Evolutionary conservation across 768 basidiomycete species (phyloP).

Genomic region (Leccinum incarnatum): DNA sequence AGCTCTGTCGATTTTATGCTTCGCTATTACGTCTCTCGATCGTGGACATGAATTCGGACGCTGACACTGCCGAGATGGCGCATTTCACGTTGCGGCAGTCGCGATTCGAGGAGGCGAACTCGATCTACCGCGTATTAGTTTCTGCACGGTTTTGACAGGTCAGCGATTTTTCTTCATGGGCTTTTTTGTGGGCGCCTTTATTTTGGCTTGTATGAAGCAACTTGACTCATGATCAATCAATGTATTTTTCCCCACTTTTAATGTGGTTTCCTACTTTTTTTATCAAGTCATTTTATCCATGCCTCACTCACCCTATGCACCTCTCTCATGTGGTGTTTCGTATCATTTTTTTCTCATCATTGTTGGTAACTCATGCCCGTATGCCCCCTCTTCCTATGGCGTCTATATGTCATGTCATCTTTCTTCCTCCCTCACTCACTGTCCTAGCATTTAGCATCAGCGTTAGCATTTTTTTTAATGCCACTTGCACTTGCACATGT

Average conservation of each 20-base stretch:
- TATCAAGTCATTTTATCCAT: not conserved
- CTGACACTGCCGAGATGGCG: constrained; percentile 73
- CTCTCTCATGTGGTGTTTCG: not conserved
- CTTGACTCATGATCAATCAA: constrained; percentile 7
- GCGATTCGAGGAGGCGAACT: constrained; percentile 73
- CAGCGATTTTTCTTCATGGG: constrained; percentile 6
- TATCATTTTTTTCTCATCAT: not conserved
- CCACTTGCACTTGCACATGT: not conserved
- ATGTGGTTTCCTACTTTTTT: not conserved
- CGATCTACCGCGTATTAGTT: constrained; percentile 65
- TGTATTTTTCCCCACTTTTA: not conserved
- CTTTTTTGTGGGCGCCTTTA: not conserved
- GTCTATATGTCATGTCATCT: not conserved
- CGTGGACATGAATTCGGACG: constrained; percentile 60
- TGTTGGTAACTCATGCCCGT: not conserved
- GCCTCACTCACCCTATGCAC: not conserved
- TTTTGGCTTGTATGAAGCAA: constrained; percentile 18
- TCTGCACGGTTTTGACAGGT: constrained; percentile 31
- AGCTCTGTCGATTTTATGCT: constrained; percentile 77
- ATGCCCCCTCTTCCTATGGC: not conserved
- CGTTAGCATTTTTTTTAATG: not conserved
- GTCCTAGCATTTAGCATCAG: not conserved
- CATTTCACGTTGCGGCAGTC: constrained; percentile 73
- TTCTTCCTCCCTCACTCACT: not conserved
- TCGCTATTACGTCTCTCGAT: constrained; percentile 66